These are phyloP conservation scores for Pleurotus eryngii DNA, from an alignment of 768 basidiomycete species.

Conservation along the genomic window DNA sequence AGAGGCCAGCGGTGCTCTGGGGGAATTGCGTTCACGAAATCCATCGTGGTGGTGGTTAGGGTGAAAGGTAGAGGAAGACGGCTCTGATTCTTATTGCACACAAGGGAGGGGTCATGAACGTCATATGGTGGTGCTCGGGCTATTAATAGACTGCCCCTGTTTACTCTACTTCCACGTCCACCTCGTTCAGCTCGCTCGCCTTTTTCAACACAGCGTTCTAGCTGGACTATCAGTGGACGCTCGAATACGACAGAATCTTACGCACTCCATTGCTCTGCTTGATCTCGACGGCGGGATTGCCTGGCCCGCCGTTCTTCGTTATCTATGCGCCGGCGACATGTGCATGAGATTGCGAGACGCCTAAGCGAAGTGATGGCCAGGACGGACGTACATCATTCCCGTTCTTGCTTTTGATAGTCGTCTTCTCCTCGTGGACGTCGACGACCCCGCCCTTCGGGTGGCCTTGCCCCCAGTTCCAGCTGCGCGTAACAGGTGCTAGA, in stretches of 20 bases:
- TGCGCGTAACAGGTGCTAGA: neutral
- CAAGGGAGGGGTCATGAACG: neutral
- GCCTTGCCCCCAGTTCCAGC: slow-evolving; percentile 8
- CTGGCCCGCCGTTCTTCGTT: neutral
- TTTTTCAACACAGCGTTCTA: neutral
- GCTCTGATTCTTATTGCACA: too few relatives aligned
- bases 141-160: neutral
- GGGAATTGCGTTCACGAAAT: slow-evolving; percentile 20
- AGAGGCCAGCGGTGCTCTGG: slow-evolving; percentile 57
- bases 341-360: too few relatives aligned
- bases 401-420: slow-evolving; percentile 5
- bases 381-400: neutral
- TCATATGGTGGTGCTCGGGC: neutral
- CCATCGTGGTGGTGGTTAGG: neutral
- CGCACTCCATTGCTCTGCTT: neutral
- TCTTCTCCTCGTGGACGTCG: neutral
- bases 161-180: neutral
- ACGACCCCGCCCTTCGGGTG: slow-evolving; percentile 2
- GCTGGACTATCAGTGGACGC: neutral
- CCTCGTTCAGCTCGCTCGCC: neutral
- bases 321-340: neutral
- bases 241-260: neutral
- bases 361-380: too few relatives aligned
- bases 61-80: too few relatives aligned
- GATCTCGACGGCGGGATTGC: neutral